Base-by-base conservation (phyloP, 345 rosid species). In the Geranium brycei region DNA sequence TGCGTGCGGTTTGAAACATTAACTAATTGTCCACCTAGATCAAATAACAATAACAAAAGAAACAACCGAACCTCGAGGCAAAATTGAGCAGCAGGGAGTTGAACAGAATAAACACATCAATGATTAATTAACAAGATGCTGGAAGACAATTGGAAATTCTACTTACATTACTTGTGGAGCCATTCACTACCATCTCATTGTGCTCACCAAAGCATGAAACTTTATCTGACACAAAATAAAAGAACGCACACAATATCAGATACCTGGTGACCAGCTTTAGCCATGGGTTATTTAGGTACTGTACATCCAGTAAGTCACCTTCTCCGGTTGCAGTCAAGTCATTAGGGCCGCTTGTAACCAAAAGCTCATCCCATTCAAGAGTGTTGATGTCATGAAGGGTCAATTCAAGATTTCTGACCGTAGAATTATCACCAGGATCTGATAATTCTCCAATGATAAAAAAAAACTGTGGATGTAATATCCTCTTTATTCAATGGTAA, bases 351-450 rank as follows among this genome's bases (percentile, higher is more conserved):
- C 80, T 84, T 58, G 77, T 64, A 63, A 84, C 81, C 60, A 89
- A 70, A 60, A 87, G 85, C 73, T 93, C 95, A 72, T 93, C 96
- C 99, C 99, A 93, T 66, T 93, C 99, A 71, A 93, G 96, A 13
- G 97, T 93, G 75, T 90, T 93, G 74, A 93, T 74, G 73, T 93
- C 99, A 51, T 81, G 95, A 79, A 93, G 85, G 75, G 76, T 82
- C 79, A 72, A 76, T 72, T 83, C 92, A 71, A 85, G 86, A 75
- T 77, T 82, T 72, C 19, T 70, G 64, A 70, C 85, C 0, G 82
- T 75, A 58, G 61, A 70, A 68, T 51, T 71, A 68, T 79, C 81
- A 72, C 78, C 69, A 59, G 80, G 74, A 65, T 65, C 99, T 85
- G 88, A 63, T 67, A 62, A 76, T 18, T 62, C 64, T 56, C 70